Evolutionary conservation across 148 eudicot species (phyloP).

Genomic region (Polygonum maritimum): DNA sequence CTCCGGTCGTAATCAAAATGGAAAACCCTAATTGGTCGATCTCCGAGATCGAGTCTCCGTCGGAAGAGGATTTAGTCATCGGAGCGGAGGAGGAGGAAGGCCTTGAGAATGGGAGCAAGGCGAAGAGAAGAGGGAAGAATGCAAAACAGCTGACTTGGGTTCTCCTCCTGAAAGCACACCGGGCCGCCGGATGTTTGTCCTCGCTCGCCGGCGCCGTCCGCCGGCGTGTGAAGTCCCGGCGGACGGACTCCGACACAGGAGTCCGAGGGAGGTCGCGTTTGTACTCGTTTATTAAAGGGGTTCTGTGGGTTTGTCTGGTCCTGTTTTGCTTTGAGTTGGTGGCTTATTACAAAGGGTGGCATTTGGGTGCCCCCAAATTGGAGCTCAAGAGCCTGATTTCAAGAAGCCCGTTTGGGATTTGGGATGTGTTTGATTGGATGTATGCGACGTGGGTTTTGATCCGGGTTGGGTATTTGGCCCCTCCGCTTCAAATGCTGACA

Average conservation of each 20-base stretch:
- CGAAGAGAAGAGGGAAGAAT: conserved; percentile 37
- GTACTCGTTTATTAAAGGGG: conserved; percentile 34
- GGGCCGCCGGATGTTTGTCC: conserved; percentile 23
- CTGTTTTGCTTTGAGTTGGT: conserved; percentile 43
- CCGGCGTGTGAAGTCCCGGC: conserved; percentile 46
- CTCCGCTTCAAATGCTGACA: conserved; percentile 26
- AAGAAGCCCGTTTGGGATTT: conserved; percentile 15
- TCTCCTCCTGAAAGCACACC: conserved; percentile 24
- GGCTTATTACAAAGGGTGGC: conserved; percentile 67
- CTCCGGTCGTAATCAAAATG: conserved; percentile 66
- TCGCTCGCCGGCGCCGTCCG: conserved; percentile 44
- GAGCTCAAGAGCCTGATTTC: conserved; percentile 28
- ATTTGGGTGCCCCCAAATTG: conserved; percentile 37
- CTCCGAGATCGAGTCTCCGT: conserved; percentile 43
- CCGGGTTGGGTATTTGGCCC: conserved; percentile 42
- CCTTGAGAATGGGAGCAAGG: conserved; percentile 12
- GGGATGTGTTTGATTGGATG: conserved; percentile 37
- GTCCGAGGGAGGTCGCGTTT: conserved; percentile 24
- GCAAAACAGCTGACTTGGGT: conserved; percentile 23
- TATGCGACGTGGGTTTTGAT: conserved; percentile 61
- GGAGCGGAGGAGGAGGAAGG: conserved; percentile 8
- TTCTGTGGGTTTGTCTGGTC: conserved; percentile 34
- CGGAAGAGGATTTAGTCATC: conserved; percentile 34
- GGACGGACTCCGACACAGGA: conserved; percentile 33
- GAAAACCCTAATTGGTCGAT: conserved; percentile 70